A percentile compares a stretch with the other conserved stretches of the same genome.
These are phyloP conservation scores for Verbena officinalis DNA, from an alignment of 257 asterid species.

Conservation along the genomic window DNA sequence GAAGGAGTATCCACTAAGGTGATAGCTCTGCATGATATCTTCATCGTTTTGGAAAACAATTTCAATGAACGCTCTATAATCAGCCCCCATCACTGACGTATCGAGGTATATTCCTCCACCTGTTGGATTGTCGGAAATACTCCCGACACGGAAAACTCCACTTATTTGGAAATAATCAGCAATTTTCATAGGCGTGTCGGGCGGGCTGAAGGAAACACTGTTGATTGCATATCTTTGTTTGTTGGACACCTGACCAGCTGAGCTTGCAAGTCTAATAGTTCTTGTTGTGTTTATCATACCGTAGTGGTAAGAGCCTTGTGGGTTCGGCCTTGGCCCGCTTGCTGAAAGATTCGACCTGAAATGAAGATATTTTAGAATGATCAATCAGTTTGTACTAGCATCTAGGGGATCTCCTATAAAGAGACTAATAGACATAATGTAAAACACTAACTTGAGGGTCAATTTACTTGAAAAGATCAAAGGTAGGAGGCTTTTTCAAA, in stretches of 20 bases:
- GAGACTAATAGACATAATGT: no score
- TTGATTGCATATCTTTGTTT: slow-evolving; percentile 85
- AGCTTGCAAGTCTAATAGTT: slow-evolving; percentile 64
- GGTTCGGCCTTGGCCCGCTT: slow-evolving; percentile 92
- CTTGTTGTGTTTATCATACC: slow-evolving; percentile 79
- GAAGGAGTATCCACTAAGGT: slow-evolving; percentile 80
- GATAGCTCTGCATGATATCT: slow-evolving; percentile 80
- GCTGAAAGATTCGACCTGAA: slow-evolving; percentile 85
- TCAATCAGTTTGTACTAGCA: no score
- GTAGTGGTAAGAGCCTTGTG: slow-evolving; percentile 90
- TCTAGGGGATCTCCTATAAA: no score
- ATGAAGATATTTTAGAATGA: background rate
- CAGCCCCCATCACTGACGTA: slow-evolving; percentile 70
- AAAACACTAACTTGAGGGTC: no score
- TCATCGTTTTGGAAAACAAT: slow-evolving; percentile 75
- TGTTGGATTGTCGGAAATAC: slow-evolving; percentile 57
- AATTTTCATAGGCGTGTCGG: slow-evolving; percentile 76
- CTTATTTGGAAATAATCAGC: slow-evolving; percentile 77
- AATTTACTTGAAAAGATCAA: no score
- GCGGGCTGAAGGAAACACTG: slow-evolving; percentile 67
- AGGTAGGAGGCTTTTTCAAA: no score
- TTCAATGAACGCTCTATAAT: slow-evolving; percentile 72
- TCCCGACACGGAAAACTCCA: slow-evolving; percentile 72
- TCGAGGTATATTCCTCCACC: slow-evolving; percentile 85
- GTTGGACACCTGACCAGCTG: slow-evolving; percentile 69